Evolutionary conservation across 2,329 filamentous ascomycete species (phyloP).

Genomic region (Fusarium hainanense): DNA sequence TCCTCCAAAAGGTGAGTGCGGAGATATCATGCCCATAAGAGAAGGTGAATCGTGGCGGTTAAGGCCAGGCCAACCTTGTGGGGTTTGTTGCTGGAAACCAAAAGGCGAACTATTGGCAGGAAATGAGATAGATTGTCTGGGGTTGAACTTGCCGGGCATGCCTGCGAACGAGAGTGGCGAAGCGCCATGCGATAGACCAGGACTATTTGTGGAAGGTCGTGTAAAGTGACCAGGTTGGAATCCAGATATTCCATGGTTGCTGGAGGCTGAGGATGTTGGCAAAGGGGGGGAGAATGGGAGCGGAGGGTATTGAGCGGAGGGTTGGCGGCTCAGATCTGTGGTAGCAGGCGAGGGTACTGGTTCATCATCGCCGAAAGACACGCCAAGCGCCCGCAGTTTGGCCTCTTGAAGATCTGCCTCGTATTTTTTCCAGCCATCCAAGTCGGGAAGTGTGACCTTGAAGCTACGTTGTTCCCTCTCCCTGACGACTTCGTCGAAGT

Average conservation of each 20-base stretch:
- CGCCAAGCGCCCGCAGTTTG: slow-evolving; percentile 90
- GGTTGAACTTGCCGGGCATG: slow-evolving; percentile 70
- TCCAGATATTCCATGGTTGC: slow-evolving; percentile 68
- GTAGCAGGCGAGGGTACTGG: slow-evolving; percentile 73
- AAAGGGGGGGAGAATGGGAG: slow-evolving; percentile 87
- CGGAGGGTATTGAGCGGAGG: slow-evolving; percentile 79
- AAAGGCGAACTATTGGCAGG: slow-evolving; percentile 73
- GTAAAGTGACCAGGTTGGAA: slow-evolving; percentile 71
- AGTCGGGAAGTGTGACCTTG: slow-evolving; percentile 75
- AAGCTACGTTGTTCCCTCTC: slow-evolving; percentile 66
- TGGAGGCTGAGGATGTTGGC: slow-evolving; percentile 80
- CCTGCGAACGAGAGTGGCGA: slow-evolving; percentile 78
- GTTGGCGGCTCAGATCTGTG: slow-evolving; percentile 71
- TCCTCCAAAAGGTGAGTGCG: slow-evolving; percentile 71
- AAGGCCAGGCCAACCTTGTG: slow-evolving; percentile 66
- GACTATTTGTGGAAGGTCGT: slow-evolving; percentile 70
- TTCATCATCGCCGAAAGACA: slow-evolving; percentile 82
- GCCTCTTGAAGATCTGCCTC: slow-evolving; percentile 87
- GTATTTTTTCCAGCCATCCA: slow-evolving; percentile 79
- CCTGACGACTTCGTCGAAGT: slow-evolving; percentile 65
- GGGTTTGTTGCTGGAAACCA: slow-evolving; percentile 69
- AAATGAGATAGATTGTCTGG: slow-evolving; percentile 78
- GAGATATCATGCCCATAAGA: slow-evolving; percentile 67
- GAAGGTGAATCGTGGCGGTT: slow-evolving; percentile 73
- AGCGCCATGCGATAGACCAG: slow-evolving; percentile 70